Evolutionary conservation across 352 stramenopile genomes (phyloP), one percentile per base, ranked within the genome.

Genomic region (Lagenidium giganteum): DNA sequence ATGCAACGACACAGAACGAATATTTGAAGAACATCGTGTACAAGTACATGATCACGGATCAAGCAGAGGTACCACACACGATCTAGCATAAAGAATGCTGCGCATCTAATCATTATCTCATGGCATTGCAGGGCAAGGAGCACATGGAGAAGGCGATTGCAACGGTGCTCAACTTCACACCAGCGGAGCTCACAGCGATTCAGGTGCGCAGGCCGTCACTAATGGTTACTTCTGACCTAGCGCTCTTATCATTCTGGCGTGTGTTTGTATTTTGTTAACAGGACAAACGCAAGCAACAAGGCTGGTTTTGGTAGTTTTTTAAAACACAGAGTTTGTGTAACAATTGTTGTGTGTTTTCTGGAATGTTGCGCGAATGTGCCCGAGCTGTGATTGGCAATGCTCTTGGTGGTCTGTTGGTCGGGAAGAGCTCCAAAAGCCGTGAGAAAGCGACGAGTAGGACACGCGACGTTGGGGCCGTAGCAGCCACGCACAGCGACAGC

Each of bases 11-110:
- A 22, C 92, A 74, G 38, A 92, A 90, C 60, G 82, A 94, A 61
- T 94, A 94, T 61, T 51, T 94, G 52, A 92, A 92, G 62, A 94
- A 94, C 54, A 94, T 94, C 47, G 77, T 94, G 59, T 87, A 87
- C 68, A 91, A 92, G 64, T 94, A 94, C 72, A 92, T 94, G 82
- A 83, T 67, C 33, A 84, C 76, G n/a, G 78, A 88, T 35, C 78
- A 87, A 52, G 68, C 77, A 31, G 81, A 93, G 51, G 76, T 79
- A 49, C 39, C 50, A n/a, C n/a, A n/a, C n/a, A n/a, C n/a, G n/a
- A n/a, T n/a, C n/a, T n/a, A n/a, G n/a, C n/a, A n/a, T n/a, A n/a
- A n/a, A n/a, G n/a, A n/a, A n/a, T n/a, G n/a, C n/a, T n/a, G n/a
- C n/a, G n/a, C 16, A 29, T 13, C 8, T 42, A 22, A 37, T 46